Base-by-base conservation (phyloP, 2,329 filamentous ascomycete species). In the Aureobasidium subglaciale region DNA sequence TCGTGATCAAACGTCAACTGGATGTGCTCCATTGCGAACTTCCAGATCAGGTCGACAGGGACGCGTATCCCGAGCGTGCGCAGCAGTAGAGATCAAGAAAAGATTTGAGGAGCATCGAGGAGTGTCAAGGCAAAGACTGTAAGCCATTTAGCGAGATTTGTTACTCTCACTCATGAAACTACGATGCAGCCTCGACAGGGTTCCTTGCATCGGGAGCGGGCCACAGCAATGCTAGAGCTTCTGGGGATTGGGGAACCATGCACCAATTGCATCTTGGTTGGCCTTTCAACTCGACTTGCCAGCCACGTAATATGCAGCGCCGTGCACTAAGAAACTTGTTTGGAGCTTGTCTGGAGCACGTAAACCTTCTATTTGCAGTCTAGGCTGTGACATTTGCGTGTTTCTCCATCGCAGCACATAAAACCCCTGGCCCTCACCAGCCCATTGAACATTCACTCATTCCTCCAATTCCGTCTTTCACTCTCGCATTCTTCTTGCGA, bases 401-500 rank as follows among this genome's bases (percentile, higher is more conserved):
- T 40, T 30, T 40, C 35, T 40, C 48, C 25, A 41, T 50, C 16
- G 32, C 32, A 20, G 37, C 37, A 5, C 48, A 54, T 54, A 54
- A 54, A 54, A 54, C 25, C 50, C 37, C 37, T 43, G 13, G 37
- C 29, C 25, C 27, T 54, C 38, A 43, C 50, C 40, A 43, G 3
- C n/a, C 32, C n/a, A 41, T 54, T 27, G 30, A 54, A 20, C 13
- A 27, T 18, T 38, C 27, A 38, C 34, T 37, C 48, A 53, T 53
- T 53, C 48, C 48, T 41, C 48, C 3, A 41, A 30, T 5, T 41
- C 24, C 32, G 24, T 50, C 49, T 22, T 20, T 42, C 50, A 29
- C 18, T 52, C 25, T 54, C 43, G 50, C 50, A 54, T 54, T 54
- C 38, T 38, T 54, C 50, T 42, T 54, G 38, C 50, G 43, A n/a